phyloP scores from a whole-genome alignment of 352 stramenopile genomes.

The Phytopythium vexans region DNA sequence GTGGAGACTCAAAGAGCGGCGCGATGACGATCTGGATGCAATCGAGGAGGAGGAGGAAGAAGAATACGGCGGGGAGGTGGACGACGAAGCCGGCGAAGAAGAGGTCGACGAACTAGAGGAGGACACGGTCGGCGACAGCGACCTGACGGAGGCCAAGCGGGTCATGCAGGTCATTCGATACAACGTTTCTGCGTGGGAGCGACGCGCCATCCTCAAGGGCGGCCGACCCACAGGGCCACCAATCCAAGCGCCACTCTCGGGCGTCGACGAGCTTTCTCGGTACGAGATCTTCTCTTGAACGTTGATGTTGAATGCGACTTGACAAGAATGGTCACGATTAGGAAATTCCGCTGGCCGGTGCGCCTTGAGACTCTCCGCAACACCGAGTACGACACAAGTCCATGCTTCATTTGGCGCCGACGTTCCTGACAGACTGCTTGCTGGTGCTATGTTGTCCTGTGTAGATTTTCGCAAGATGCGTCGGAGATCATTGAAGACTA shows the following conservation, averaged over 20 bases:
- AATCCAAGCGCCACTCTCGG: constrained; percentile 39
- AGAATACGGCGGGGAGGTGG: constrained; percentile 1
- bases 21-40: constrained; percentile 10
- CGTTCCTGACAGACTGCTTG: constrained; percentile 10
- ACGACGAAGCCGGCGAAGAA: constrained; percentile 9
- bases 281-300: constrained; percentile 3
- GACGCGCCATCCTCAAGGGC: constrained; percentile 19
- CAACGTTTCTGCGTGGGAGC: too few relatives aligned
- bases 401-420: constrained; percentile 8
- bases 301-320: too few relatives aligned
- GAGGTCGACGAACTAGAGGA: constrained; percentile 4
- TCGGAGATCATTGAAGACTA: constrained; percentile 49
- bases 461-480: constrained; percentile 47
- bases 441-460: constrained; percentile 2
- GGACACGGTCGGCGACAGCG: constrained; percentile 2
- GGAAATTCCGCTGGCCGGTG: constrained; percentile 79
- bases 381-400: constrained; percentile 34
- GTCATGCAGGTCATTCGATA: constrained; percentile 7
- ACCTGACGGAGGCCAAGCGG: constrained; percentile 22
- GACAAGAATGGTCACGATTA: constrained; percentile 9
- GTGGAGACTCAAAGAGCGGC: too few relatives aligned
- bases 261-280: constrained; percentile 42
- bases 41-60: constrained; percentile 10
- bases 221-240: constrained; percentile 31
- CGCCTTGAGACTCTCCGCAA: constrained; percentile 59